Base-by-base conservation (phyloP, 257 asterid genomes). In the Solanum appendiculatum region DNA sequence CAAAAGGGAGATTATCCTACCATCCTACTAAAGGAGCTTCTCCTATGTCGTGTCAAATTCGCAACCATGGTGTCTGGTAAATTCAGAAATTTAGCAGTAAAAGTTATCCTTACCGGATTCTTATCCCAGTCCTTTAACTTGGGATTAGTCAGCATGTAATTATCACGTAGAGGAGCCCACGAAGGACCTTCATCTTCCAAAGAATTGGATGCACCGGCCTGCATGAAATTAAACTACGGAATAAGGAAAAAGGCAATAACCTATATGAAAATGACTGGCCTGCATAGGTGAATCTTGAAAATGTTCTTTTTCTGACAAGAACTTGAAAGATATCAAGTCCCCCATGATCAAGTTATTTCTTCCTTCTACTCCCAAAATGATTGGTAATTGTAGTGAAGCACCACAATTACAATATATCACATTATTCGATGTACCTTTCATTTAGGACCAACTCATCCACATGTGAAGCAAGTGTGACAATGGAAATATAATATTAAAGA, bases 81-180 rank as follows among this genome's bases (percentile, higher is more conserved):
- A 37, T 34, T 48, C 27, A 39, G 56, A 83, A 70, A 8, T 15
- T 37, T 8, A 42, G 18, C 33, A 48, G 18, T n/a, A 23, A n/a
- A n/a, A 18, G 54, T 18, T 14, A 44, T 66, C 25, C 87, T 90
- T 91, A 94, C 99, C 92, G 88, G 88, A 94, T 91, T 93, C 95
- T 94, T 97, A 89, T 97, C 98, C 98, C 98, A 97, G 89, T 97
- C 98, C 89, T 97, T 95, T 89, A 93, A 87, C 91, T 93, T 97
- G 31, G 96, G 94, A 91, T 91, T 93, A 72, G 98, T 93, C 82
- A 97, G 90, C 98, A 97, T 97, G 95, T 92, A 97, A 88, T 94
- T 90, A 87, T 97, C 98, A 16, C 98, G 97, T 88, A 95, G 89
- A 75, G 99, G 98, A 42, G 98, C 98, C 98, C 98, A 95, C 7